A percentile compares a stretch with the other conserved stretches of the same genome.
Conservation (phyloP, 257 asterid genomes). For the Knoxia roxburghii region DNA sequence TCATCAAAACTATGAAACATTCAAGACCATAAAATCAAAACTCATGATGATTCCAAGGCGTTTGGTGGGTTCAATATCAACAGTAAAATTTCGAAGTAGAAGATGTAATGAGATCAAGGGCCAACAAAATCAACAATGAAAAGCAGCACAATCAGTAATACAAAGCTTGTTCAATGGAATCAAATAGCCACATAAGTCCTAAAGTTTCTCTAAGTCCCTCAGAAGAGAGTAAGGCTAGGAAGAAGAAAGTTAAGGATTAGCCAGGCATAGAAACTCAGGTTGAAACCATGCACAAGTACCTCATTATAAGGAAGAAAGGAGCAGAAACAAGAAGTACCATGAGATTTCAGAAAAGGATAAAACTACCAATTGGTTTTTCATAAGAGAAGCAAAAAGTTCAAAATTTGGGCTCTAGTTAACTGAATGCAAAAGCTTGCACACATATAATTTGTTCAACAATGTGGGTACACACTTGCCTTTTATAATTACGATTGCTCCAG, state of each 20-base stretch:
- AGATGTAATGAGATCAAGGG: background rate
- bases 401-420: background rate
- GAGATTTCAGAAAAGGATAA: background rate
- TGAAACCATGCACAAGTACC: background rate
- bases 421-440: background rate
- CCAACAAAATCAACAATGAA: background rate
- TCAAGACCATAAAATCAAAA: conserved; percentile 5
- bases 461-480: conserved; percentile 41
- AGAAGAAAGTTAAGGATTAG: background rate
- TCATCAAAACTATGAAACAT: conserved; percentile 73
- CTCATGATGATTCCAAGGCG: conserved; percentile 3
- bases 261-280: background rate
- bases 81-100: background rate
- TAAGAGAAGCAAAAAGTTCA: background rate
- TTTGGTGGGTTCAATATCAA: background rate
- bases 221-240: background rate
- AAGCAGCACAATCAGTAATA: background rate
- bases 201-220: background rate
- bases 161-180: background rate
- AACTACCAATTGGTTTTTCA: background rate
- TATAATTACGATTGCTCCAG: conserved; percentile 84
- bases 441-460: background rate
- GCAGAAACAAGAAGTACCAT: conserved; percentile 1
- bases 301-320: background rate
- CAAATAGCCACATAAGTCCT: conserved; percentile 6